These are phyloP conservation scores for Candida lessepsii DNA, from an alignment of 805 yeast genomes.

Conservation along the genomic window DNA sequence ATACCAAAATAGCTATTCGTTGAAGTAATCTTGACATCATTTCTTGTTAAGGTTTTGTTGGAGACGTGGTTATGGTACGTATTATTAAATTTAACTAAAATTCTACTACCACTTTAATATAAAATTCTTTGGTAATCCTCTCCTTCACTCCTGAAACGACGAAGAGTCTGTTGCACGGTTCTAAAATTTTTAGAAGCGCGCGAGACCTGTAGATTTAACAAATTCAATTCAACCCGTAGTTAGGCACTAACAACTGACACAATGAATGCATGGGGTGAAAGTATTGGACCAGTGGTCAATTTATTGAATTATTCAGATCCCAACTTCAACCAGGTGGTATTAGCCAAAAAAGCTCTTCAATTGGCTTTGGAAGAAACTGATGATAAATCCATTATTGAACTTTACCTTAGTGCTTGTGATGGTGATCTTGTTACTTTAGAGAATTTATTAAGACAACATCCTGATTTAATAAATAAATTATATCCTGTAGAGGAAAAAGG, in stretches of 20 bases:
- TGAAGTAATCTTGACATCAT: slow-evolving; percentile 14
- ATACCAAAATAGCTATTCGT: slow-evolving; percentile 12
- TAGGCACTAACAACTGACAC: too few relatives aligned
- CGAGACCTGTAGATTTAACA: too few relatives aligned
- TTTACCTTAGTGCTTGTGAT: slow-evolving; percentile 34
- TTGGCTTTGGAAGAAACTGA: slow-evolving; percentile 10
- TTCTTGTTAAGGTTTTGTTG: too few relatives aligned
- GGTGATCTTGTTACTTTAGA: slow-evolving; percentile 39
- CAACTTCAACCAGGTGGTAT: slow-evolving; percentile 23
- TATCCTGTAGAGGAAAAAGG: slow-evolving; percentile 31
- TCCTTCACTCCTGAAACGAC: too few relatives aligned
- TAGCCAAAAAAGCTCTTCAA: slow-evolving; percentile 29
- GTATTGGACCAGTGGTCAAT: slow-evolving; percentile 3
- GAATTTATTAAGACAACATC: slow-evolving; percentile 20
- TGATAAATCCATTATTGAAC: slow-evolving; percentile 18
- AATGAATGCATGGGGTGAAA: slow-evolving; percentile 28
- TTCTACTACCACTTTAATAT: too few relatives aligned
- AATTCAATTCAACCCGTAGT: too few relatives aligned
- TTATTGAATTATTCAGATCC: slow-evolving; percentile 27
- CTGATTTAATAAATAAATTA: slow-evolving; percentile 21
- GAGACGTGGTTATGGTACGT: too few relatives aligned
- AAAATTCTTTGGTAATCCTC: too few relatives aligned
- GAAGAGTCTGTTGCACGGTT: too few relatives aligned
- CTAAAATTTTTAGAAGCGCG: background rate
- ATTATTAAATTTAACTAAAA: too few relatives aligned